Conservation (phyloP, 2,329 filamentous ascomycete genomes). For the Verruconis gallopava region DNA sequence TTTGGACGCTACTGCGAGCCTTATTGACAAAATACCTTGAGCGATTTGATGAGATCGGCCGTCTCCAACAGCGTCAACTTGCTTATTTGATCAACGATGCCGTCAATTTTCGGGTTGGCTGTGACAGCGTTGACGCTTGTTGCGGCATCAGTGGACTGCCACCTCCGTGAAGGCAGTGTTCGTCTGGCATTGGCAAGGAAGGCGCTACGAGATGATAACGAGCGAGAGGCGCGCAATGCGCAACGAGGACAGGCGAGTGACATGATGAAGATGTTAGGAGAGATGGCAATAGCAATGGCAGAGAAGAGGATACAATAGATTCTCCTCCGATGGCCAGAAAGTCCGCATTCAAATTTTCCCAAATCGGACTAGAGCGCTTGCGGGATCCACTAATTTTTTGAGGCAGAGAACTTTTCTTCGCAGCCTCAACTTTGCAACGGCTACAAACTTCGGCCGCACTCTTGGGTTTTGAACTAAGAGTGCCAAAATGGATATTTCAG, state of each 20-base stretch:
- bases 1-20: too few species aligned
- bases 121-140: slow-evolving; percentile 37
- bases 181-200: slow-evolving; percentile 21
- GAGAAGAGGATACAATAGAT: too few species aligned
- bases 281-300: not conserved
- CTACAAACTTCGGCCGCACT: too few species aligned
- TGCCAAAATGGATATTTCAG: slow-evolving; percentile 9
- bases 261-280: slow-evolving; percentile 21
- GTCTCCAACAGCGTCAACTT: slow-evolving; percentile 96
- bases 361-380: not conserved
- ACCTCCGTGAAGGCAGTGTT: slow-evolving; percentile 49
- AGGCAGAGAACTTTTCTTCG: slow-evolving; percentile 21
- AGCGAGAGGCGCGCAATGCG: slow-evolving; percentile 27
- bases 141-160: slow-evolving; percentile 70
- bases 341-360: slow-evolving; percentile 10
- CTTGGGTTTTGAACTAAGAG: too few species aligned
- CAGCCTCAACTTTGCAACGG: too few species aligned
- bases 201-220: slow-evolving; percentile 17
- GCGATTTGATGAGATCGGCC: slow-evolving; percentile 80
- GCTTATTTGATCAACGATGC: slow-evolving; percentile 97
- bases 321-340: too few species aligned
- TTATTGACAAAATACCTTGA: slow-evolving; percentile 65
- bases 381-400: slow-evolving; percentile 13
- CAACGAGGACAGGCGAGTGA: slow-evolving; percentile 32
- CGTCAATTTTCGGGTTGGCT: slow-evolving; percentile 78